Conservation (phyloP, 192 early-diverging fungal genomes). For the Anaeromyces robustus region DNA sequence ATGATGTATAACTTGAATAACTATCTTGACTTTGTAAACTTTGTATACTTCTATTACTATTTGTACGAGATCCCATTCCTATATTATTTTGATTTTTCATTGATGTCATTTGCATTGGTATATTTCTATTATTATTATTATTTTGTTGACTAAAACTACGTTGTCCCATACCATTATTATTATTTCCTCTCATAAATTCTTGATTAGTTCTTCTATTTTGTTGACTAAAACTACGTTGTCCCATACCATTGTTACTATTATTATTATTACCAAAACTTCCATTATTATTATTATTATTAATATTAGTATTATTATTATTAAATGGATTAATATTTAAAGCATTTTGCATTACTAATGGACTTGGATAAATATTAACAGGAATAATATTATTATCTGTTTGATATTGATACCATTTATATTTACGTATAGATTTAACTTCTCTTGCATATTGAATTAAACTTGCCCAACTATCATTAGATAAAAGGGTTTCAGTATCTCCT, state of each 20-base stretch:
- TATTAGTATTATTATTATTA: too few relatives aligned
- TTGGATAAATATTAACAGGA: not conserved
- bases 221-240: not conserved
- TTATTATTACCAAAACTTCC: too few relatives aligned
- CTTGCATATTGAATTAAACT: conserved; percentile 54
- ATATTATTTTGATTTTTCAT: too few relatives aligned
- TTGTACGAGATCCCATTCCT: not conserved
- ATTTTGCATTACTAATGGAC: not conserved
- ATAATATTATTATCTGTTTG: not conserved
- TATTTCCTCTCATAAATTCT: too few relatives aligned
- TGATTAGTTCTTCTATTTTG: too few relatives aligned
- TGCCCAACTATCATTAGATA: conserved; percentile 48
- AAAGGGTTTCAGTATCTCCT: conserved; percentile 49
- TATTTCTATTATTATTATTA: too few relatives aligned
- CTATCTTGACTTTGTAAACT: not conserved
- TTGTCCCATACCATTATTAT: not conserved
- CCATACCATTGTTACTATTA: not conserved
- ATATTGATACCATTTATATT: not conserved
- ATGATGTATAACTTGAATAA: too few relatives aligned
- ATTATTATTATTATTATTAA: too few relatives aligned
- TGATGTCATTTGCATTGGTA: too few relatives aligned
- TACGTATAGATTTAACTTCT: conserved; percentile 8
- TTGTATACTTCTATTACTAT: not conserved
- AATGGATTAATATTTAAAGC: not conserved
- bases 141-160: not conserved